Evolutionary conservation across 2,329 filamentous ascomycete species (phyloP).

Genomic region (Elsinoe necatrix): DNA sequence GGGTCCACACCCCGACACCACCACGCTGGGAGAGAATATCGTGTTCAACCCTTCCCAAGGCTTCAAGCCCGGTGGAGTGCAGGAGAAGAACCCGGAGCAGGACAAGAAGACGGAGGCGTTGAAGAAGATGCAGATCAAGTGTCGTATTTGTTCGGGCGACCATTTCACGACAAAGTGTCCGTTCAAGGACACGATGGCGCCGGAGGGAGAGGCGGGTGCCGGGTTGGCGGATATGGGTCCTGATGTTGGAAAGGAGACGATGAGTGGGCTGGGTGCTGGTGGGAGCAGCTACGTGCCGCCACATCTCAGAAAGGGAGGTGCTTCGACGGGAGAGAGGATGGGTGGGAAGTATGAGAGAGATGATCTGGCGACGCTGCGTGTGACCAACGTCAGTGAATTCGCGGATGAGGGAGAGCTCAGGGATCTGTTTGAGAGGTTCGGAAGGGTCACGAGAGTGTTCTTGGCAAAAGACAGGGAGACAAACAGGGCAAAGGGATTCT

Average conservation of each 20-base stretch:
- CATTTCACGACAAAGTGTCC: conserved; percentile 99
- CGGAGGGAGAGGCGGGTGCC: conserved; percentile 46
- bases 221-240: conserved; percentile 40
- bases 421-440: conserved; percentile 96
- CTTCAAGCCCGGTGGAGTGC: conserved; percentile 85
- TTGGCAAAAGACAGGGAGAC: conserved; percentile 97
- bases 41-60: conserved; percentile 87
- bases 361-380: conserved; percentile 89
- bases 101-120: conserved; percentile 62
- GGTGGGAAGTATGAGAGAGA: conserved; percentile 91
- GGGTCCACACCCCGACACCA: conserved; percentile 82
- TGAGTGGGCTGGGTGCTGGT: conserved; percentile 40
- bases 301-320: conserved; percentile 67
- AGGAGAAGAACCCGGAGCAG: conserved; percentile 58
- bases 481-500: conserved; percentile 92
- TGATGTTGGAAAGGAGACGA: conserved; percentile 38
- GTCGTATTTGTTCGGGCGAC: conserved; percentile 96
- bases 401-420: conserved; percentile 92
- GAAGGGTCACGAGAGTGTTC: conserved; percentile 94
- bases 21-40: conserved; percentile 94
- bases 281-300: conserved; percentile 91
- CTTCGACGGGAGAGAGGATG: conserved; percentile 70
- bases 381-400: conserved; percentile 98
- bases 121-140: conserved; percentile 99
- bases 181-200: conserved; percentile 99